A percentile compares a stretch with the other conserved stretches of the same genome.
Evolutionary conservation across 2,329 filamentous ascomycete genomes (phyloP).

Genomic region (Colletotrichum endophyticum): DNA sequence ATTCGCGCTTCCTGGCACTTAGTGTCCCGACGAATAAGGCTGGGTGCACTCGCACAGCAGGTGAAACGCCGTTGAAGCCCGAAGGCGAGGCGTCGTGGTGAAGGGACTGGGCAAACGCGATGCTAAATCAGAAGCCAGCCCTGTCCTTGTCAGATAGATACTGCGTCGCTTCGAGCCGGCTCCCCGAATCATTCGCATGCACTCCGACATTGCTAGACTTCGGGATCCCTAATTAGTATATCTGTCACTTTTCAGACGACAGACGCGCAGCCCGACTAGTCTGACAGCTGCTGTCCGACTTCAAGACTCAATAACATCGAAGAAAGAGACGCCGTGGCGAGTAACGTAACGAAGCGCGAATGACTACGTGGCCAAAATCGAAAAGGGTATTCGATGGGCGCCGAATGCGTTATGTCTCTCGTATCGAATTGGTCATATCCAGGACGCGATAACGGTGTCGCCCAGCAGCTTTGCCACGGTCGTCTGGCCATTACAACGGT

Average conservation of each 20-base stretch:
- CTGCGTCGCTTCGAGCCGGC: neutral
- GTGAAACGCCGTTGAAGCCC: constrained; percentile 9
- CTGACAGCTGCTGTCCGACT: neutral
- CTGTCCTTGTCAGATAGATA: neutral
- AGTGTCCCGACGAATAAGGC: neutral
- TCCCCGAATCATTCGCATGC: neutral
- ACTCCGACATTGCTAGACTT: neutral
- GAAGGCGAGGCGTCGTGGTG: neutral
- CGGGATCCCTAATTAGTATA: neutral
- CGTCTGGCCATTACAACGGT: neutral
- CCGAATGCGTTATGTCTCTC: neutral
- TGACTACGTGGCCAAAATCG: neutral
- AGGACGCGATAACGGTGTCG: neutral
- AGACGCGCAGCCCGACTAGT: neutral
- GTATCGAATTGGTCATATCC: neutral
- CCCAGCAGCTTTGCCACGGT: neutral
- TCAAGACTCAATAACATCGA: neutral
- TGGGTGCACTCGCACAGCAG: neutral
- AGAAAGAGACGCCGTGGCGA: neutral
- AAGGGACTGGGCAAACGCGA: neutral
- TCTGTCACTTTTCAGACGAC: neutral
- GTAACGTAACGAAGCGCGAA: neutral
- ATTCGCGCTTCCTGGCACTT: neutral
- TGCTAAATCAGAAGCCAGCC: neutral
- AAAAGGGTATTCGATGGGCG: neutral